A percentile compares a stretch with the other conserved stretches of the same genome.
Conservation (phyloP, 805 yeast species). For the Schwanniomyces polymorphus region DNA sequence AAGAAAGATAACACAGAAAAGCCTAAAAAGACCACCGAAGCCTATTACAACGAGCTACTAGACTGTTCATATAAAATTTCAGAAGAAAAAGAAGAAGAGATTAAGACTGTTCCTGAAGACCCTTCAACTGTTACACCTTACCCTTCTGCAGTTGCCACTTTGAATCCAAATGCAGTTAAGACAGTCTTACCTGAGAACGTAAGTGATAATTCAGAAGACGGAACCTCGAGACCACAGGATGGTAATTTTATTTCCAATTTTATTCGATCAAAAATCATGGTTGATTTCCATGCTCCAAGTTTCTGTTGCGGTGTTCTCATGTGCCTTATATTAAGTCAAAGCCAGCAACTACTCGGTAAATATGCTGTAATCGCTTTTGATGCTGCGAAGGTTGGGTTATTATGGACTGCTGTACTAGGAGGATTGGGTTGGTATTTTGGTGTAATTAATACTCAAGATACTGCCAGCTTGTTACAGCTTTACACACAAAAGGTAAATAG, state of each 20-base stretch:
- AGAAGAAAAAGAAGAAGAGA: conserved; percentile 9
- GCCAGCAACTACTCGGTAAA: conserved; percentile 19
- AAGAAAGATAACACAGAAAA: conserved; percentile 17
- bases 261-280: not conserved
- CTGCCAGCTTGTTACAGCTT: conserved; percentile 4
- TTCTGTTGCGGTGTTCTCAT: conserved; percentile 26
- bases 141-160: not conserved
- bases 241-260: not conserved
- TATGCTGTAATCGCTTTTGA: conserved; percentile 17
- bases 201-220: not conserved
- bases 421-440: conserved; percentile 32
- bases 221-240: not conserved
- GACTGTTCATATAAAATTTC: conserved; percentile 29
- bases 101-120: not conserved
- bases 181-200: not conserved
- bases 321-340: conserved; percentile 19
- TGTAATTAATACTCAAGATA: conserved; percentile 15
- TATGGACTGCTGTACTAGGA: conserved; percentile 24
- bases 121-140: not conserved
- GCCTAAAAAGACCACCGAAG: conserved; percentile 21
- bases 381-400: conserved; percentile 19
- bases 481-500: conserved; percentile 1
- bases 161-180: not conserved
- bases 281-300: conserved; percentile 22
- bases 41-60: conserved; percentile 28